Evolutionary conservation across 108 stramenopile genomes (phyloP), one percentile per base, ranked within the genome.

Genomic region (Craspedostauros australis): DNA sequence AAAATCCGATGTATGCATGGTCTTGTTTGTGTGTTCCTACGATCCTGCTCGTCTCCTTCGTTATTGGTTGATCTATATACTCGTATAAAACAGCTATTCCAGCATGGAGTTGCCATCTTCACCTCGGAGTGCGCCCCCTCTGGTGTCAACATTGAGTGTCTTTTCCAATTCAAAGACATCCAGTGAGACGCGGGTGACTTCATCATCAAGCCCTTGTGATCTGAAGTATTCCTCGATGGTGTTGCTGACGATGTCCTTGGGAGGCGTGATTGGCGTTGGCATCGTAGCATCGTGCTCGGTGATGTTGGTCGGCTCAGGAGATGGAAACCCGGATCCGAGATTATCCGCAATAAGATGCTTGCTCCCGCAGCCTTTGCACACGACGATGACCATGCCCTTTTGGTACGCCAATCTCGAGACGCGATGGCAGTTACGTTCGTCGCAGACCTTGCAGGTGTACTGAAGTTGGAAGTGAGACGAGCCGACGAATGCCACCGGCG

Each of bases 341-440:
- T 90, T 82, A 57, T 90, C 88, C 2, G 84, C 82, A 52, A 90
- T 83, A 66, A 80, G 59, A 70, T 90, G 88, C 50, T 77, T 75
- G 46, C 32, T 55, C 0, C 51, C 33, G 43, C 88, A 90, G 0
- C 75, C 77, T 51, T 81, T 77, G 55, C 88, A 90, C 2, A 72
- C 42, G 29, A 73, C 70, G 58, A 90, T 84, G 16, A 90, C 88
- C 12, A 86, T 70, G 3, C 88, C 88, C 15, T 79, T 62, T 8
- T 68, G 63, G 41, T 90, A 90, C 7, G 84, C 84, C 33, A 70
- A 39, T 32, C 78, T 38, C 8, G 75, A 73, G 3, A 80, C 74
- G 12, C 39, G 33, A 34, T 78, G 59, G 0, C 61, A 44, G 57
- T 90, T 90, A 24, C 84, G 73, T 5, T 68, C 70, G 3, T 72